Evolutionary conservation across 108 stramenopile genomes (phyloP), one percentile per base, ranked within the genome.

Genomic region (Schizochytrium sp.): DNA sequence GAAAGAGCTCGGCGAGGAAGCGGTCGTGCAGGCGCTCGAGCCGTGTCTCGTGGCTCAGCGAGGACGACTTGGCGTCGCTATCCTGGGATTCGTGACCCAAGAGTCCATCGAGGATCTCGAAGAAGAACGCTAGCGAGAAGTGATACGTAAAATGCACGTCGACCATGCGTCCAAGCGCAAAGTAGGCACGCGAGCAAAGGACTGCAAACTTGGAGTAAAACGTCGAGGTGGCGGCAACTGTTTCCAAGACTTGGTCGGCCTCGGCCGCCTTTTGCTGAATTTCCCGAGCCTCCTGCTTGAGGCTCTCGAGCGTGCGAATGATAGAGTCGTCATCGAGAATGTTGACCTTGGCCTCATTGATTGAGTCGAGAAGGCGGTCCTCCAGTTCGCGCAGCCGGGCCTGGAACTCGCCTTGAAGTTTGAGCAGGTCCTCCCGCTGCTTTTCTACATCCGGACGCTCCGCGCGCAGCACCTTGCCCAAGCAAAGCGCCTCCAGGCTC

Each of bases 251-350:
- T 63, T 96, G 94, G 6, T 92, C 95, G 58, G 98, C 98, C 55
- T 95, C 93, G 21, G 94, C 95, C 72, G 98, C 97, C 92, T 99
- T 97, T 44, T 95, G 94, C 88, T 97, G 97, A 3, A 99, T 96
- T 63, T 96, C 95, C n/a, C 91, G 90, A 21, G 98, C 97, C 90
- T 99, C 98, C 59, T 93, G 93, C 97, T 99, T 98, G 88, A 99
- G 88, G 29, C 94, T 92, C 88, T 98, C 97, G 95, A 99, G 97
- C 18, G 98, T 96, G n/a, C 95, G 92, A 34, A 99, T 96, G 57
- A 98, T 96, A 47, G 92, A 92, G 89, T 99, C 97, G 88, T 99
- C 96, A 71, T 99, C 99, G 21, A 99, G 94, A 91, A 99, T 98
- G 83, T 93, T 97, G n/a, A 98, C 98, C 91, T 97, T 94, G 60